Percentiles rank a stretch among this genome's conserved stretches.
These are phyloP conservation scores for Ogataea thermomethanolica DNA, from an alignment of 805 yeast species.

Conservation along the genomic window DNA sequence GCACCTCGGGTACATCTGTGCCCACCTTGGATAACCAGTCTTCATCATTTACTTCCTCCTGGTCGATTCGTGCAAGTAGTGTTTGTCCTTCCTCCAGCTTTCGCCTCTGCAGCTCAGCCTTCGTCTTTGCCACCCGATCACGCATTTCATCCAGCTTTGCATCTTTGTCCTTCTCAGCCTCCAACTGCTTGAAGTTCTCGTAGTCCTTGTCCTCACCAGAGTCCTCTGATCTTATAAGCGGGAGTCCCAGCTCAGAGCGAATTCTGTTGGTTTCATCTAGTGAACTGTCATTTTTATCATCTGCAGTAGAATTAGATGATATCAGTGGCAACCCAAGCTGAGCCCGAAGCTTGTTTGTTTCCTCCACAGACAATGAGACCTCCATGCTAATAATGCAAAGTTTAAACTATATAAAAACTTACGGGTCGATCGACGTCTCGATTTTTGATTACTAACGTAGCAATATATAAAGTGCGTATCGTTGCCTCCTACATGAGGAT, in stretches of 20 bases:
- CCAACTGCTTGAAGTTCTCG: slow-evolving; percentile 35
- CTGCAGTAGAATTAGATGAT: slow-evolving; percentile 1
- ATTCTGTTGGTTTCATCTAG: slow-evolving; percentile 24
- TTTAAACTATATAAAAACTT: neutral
- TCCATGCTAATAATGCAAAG: slow-evolving; percentile 10
- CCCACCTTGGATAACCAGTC: slow-evolving; percentile 34
- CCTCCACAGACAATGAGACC: slow-evolving; percentile 19
- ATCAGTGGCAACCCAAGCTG: slow-evolving; percentile 20
- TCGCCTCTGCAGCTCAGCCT: slow-evolving; percentile 19
- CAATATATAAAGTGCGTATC: neutral
- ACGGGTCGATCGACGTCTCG: slow-evolving; percentile 8
- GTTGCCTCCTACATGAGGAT: neutral
- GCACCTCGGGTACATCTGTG: neutral
- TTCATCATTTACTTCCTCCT: slow-evolving; percentile 34
- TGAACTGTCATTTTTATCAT: slow-evolving; percentile 14
- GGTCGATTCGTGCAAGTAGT: slow-evolving; percentile 25
- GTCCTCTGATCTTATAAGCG: slow-evolving; percentile 32
- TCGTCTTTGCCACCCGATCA: slow-evolving; percentile 13
- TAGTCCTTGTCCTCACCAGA: slow-evolving; percentile 30
- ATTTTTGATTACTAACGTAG: neutral
- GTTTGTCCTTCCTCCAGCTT: slow-evolving; percentile 26
- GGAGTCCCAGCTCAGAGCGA: slow-evolving; percentile 19
- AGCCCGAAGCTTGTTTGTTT: slow-evolving; percentile 22
- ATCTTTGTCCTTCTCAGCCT: slow-evolving; percentile 32
- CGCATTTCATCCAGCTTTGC: slow-evolving; percentile 25